These are phyloP conservation scores for Asterophora lycoperdoides DNA, from an alignment of 768 basidiomycete genomes.

Conservation along the genomic window DNA sequence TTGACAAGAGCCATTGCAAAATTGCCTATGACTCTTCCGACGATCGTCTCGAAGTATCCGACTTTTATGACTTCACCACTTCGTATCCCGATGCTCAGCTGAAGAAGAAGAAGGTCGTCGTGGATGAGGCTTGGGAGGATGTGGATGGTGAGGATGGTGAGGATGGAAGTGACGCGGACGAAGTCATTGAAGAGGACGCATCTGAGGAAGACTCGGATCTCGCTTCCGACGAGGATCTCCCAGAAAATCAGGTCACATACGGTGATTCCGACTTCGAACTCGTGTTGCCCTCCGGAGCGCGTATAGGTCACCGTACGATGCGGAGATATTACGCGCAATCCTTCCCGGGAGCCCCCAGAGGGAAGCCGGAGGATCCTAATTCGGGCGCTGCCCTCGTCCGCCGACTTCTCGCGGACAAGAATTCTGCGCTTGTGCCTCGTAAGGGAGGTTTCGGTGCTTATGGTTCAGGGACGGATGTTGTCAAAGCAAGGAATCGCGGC, in stretches of 20 bases:
- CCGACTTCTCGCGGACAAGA: slow-evolving; percentile 73
- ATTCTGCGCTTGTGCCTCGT: slow-evolving; percentile 78
- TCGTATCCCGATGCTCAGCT: slow-evolving; percentile 61
- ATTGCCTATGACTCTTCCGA: slow-evolving; percentile 80
- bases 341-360: slow-evolving; percentile 44
- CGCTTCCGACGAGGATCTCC: slow-evolving; percentile 40
- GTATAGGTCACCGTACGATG: slow-evolving; percentile 90
- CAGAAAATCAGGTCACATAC: slow-evolving; percentile 58
- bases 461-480: slow-evolving; percentile 74
- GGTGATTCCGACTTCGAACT: slow-evolving; percentile 85
- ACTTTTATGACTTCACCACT: slow-evolving; percentile 87
- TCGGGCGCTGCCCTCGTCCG: slow-evolving; percentile 77
- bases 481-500: slow-evolving; percentile 90
- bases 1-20: slow-evolving; percentile 95
- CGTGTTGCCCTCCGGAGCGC: slow-evolving; percentile 86
- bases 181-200: slow-evolving; percentile 36
- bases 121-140: slow-evolving; percentile 32
- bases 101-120: slow-evolving; percentile 18
- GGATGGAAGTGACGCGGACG: slow-evolving; percentile 42
- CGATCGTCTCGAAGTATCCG: slow-evolving; percentile 84
- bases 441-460: slow-evolving; percentile 86
- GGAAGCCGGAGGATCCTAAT: slow-evolving; percentile 53
- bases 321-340: slow-evolving; percentile 84
- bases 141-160: slow-evolving; percentile 38
- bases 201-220: slow-evolving; percentile 32